Conservation (phyloP, 2,329 filamentous ascomycete genomes). For the Fusarium verrucosum region DNA sequence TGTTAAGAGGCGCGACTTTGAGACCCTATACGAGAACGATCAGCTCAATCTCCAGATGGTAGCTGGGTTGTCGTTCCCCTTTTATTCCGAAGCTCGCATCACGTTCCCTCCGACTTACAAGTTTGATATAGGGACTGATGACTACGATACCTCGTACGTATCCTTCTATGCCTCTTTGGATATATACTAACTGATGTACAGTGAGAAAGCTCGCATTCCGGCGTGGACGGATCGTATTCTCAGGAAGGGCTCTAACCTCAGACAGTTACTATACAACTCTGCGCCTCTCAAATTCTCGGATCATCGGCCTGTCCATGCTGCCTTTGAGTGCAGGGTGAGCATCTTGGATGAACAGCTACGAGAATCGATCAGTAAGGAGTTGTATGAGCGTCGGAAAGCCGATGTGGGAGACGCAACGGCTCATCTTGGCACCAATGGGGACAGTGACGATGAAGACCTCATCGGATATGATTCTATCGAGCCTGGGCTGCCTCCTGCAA, state of each 20-base stretch:
- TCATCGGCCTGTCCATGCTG: constrained; percentile 92
- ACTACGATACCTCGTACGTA: constrained; percentile 87
- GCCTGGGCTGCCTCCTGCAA: constrained; percentile 75
- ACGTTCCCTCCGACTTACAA: constrained; percentile 95
- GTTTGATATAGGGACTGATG: constrained; percentile 87
- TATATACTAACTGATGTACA: constrained; percentile 47
- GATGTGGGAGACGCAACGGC: constrained; percentile 73
- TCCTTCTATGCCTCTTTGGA: neutral
- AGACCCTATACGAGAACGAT: constrained; percentile 87
- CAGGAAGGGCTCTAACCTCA: constrained; percentile 83
- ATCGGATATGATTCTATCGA: constrained; percentile 85
- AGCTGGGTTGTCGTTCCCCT: constrained; percentile 86
- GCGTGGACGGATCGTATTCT: constrained; percentile 97
- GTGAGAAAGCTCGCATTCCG: constrained; percentile 91
- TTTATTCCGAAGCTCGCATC: constrained; percentile 89
- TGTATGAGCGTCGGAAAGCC: constrained; percentile 76
- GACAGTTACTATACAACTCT: constrained; percentile 82
- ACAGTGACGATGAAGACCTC: constrained; percentile 80
- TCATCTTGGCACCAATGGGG: constrained; percentile 60
- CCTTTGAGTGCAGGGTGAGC: constrained; percentile 84
- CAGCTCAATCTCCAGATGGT: constrained; percentile 98
- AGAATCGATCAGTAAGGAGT: constrained; percentile 74
- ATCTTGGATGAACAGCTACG: constrained; percentile 80
- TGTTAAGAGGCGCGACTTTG: constrained; percentile 76
- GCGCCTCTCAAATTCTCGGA: constrained; percentile 91